These are phyloP conservation scores for Pythium angustatum DNA, from an alignment of 352 stramenopile species.

Conservation along the genomic window DNA sequence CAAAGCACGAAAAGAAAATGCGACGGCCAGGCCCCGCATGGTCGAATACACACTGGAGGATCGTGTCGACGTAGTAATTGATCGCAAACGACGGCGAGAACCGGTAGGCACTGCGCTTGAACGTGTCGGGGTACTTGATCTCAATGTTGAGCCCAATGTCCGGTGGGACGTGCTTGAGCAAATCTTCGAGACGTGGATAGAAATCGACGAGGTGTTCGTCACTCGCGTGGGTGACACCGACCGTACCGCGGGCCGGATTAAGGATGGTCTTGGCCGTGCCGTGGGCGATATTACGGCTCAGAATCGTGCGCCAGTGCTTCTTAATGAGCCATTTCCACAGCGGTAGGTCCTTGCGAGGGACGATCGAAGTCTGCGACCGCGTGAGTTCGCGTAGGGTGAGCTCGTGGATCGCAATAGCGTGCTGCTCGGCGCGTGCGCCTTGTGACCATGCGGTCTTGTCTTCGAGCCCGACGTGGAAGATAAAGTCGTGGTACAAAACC, in stretches of 20 bases:
- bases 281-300: conserved; percentile 20
- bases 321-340: conserved; percentile 53
- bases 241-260: conserved; percentile 6
- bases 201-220: conserved; percentile 69
- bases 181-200: conserved; percentile 63
- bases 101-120: conserved; percentile 44
- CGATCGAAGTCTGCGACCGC: conserved; percentile 45
- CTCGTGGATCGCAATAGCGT: conserved; percentile 71
- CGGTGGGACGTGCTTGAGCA: conserved; percentile 71
- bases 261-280: conserved; percentile 19
- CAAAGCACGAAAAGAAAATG: conserved; percentile 86
- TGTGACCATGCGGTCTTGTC: conserved; percentile 48
- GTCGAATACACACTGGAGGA: conserved; percentile 75
- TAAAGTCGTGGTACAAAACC: conserved; percentile 81
- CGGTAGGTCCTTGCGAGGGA: conserved; percentile 33
- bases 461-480: conserved; percentile 64
- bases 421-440: conserved; percentile 51
- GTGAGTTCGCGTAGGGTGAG: conserved; percentile 65
- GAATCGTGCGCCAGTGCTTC: conserved; percentile 67
- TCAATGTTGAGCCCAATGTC: conserved; percentile 80
- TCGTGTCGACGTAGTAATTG: conserved; percentile 71
- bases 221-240: conserved; percentile 20
- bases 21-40: conserved; percentile 47
- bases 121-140: conserved; percentile 78
- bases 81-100: conserved; percentile 59